Conservation (phyloP, 202 grass and related monocot species). For the Panicum hallii region DNA sequence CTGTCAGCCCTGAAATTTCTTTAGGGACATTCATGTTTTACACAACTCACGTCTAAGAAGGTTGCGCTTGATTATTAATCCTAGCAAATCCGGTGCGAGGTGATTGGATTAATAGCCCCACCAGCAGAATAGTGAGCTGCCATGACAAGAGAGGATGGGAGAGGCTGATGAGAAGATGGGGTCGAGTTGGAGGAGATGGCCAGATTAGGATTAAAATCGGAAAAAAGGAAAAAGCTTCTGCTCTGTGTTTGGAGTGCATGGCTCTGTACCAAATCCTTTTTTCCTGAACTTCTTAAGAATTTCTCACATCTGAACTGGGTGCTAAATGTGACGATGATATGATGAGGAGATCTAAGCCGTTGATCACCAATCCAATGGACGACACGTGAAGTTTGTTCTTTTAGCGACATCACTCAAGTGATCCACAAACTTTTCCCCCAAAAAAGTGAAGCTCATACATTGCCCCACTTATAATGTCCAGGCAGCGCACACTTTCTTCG, state of each 20-base stretch:
- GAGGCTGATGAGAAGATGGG: not conserved
- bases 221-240: not conserved
- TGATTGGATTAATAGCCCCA: no score
- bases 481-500: not conserved
- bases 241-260: not conserved
- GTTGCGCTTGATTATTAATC: not conserved
- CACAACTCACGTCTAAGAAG: not conserved
- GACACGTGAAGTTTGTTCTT: not conserved
- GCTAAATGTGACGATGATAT: not conserved
- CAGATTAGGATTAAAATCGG: not conserved
- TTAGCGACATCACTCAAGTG: conserved; percentile 39
- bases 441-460: not conserved
- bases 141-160: conserved; percentile 11
- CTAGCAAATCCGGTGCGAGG: not conserved
- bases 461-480: not conserved
- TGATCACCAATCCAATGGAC: not conserved
- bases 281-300: not conserved
- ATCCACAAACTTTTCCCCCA: not conserved
- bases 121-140: conserved; percentile 16
- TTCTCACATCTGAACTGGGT: not conserved
- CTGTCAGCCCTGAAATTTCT: not conserved
- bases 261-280: not conserved
- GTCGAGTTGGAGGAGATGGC: not conserved
- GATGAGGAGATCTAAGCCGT: not conserved
- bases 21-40: not conserved